A percentile compares a stretch with the other conserved stretches of the same genome.
phyloP scores from a whole-genome alignment of 2,329 filamentous ascomycete genomes.

The Stagonosporopsis cucurbitacearum region DNA sequence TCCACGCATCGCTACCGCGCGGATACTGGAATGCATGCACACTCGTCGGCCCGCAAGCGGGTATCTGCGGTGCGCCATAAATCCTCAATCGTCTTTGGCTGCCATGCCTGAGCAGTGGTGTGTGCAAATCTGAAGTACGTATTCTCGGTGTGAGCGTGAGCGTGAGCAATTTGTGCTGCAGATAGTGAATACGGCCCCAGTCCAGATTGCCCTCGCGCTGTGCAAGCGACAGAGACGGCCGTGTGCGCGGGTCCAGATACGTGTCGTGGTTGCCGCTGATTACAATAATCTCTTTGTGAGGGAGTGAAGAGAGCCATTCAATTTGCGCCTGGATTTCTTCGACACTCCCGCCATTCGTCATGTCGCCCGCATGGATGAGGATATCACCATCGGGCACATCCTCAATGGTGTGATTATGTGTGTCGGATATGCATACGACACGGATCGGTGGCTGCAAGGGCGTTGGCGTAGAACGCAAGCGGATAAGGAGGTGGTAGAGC shows the following conservation, averaged over 20 bases:
- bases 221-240: slow-evolving; percentile 56
- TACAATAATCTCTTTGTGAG: slow-evolving; percentile 80
- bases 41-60: slow-evolving; percentile 69
- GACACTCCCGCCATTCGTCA: slow-evolving; percentile 75
- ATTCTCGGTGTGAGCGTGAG: slow-evolving; percentile 56
- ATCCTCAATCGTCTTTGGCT: slow-evolving; percentile 65
- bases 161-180: slow-evolving; percentile 71
- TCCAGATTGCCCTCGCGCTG: slow-evolving; percentile 66
- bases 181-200: slow-evolving; percentile 74
- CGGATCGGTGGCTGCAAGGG: slow-evolving; percentile 68
- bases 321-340: slow-evolving; percentile 80
- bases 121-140: slow-evolving; percentile 11
- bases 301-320: slow-evolving; percentile 78
- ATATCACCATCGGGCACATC: slow-evolving; percentile 79
- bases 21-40: slow-evolving; percentile 82
- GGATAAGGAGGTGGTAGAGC: slow-evolving; percentile 69
- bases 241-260: slow-evolving; percentile 75
- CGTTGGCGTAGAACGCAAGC: slow-evolving; percentile 69
- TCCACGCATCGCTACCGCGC: slow-evolving; percentile 71
- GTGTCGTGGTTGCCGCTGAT: slow-evolving; percentile 90
- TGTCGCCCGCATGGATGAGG: slow-evolving; percentile 87
- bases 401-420: slow-evolving; percentile 69
- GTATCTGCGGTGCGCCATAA: slow-evolving; percentile 84
- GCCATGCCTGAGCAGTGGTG: slow-evolving; percentile 29
- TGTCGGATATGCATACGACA: slow-evolving; percentile 90